phyloP scores from a whole-genome alignment of 495 filamentous ascomycete genomes.

The Talaromyces thailandensis region DNA sequence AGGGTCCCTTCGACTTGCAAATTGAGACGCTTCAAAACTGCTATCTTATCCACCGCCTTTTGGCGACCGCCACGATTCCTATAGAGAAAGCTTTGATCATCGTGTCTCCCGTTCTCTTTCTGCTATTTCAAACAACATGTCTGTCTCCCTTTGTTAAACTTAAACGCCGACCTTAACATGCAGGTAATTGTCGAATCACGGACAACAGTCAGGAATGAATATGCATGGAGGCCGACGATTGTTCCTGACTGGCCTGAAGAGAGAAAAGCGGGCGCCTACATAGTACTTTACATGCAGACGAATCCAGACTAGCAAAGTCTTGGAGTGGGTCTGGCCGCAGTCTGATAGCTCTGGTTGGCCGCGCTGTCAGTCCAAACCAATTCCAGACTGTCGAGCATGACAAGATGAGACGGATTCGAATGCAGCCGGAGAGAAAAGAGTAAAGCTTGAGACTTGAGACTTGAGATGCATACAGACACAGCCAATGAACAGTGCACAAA shows the following conservation, averaged over 20 bases:
- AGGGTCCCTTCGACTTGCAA: not conserved
- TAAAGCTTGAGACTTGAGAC: constrained; percentile 1
- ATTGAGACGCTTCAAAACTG: not conserved
- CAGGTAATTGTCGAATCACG: not conserved
- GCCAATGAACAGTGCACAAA: not conserved
- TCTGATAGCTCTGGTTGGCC: not conserved
- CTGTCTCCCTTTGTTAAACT: not conserved
- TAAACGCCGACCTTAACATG: not conserved
- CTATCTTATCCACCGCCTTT: not conserved
- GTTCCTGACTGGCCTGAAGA: not conserved
- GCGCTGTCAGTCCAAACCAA: not conserved
- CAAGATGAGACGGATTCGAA: not conserved
- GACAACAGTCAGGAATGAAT: not conserved
- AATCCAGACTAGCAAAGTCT: not conserved
- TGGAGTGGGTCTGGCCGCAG: not conserved
- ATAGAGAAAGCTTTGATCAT: not conserved
- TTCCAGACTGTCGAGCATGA: not conserved
- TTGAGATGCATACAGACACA: not conserved
- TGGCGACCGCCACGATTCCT: not conserved
- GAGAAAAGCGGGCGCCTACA: not conserved
- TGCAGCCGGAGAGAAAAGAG: not conserved
- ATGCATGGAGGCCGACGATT: not conserved
- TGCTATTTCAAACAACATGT: not conserved
- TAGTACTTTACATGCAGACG: not conserved
- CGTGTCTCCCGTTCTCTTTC: not conserved